phyloP scores from a whole-genome alignment of 1,284 basidiomycete genomes.

The Moesziomyces aphidis region DNA sequence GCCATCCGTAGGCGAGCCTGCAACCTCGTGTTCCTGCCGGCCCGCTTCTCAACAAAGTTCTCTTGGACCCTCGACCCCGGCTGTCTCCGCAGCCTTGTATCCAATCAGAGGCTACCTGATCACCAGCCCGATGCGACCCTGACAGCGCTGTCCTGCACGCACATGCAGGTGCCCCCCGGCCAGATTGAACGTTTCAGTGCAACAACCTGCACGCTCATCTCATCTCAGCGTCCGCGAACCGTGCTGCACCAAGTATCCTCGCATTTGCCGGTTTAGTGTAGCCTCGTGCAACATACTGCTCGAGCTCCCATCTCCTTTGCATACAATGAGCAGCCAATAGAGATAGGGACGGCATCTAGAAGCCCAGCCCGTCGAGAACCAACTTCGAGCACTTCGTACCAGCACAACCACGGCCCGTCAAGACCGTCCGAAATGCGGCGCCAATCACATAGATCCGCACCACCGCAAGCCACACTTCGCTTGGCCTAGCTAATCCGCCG shows the following conservation, averaged over 20 bases:
- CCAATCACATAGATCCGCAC: conserved; percentile 18
- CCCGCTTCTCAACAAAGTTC: no score
- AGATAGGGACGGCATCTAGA: no score
- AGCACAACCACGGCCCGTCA: no score
- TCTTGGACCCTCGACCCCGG: background rate
- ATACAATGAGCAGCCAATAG: no score
- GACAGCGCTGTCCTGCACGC: background rate
- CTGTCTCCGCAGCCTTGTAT: background rate
- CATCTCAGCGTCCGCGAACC: no score
- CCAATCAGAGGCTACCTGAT: background rate
- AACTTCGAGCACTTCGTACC: no score
- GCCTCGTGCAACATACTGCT: no score
- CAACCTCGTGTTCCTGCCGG: background rate
- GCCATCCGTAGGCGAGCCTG: background rate
- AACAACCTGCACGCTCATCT: background rate
- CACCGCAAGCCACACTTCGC: conserved; percentile 27
- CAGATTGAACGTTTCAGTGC: background rate
- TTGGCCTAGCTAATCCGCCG: conserved; percentile 6
- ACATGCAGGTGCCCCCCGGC: background rate
- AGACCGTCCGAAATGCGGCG: background rate
- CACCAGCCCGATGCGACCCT: no score
- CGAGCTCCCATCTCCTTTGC: no score
- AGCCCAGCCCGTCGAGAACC: no score
- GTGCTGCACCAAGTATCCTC: no score
- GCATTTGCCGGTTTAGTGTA: no score